Conservation (phyloP, 495 filamentous ascomycete genomes). For the Penicillium subrubescens region DNA sequence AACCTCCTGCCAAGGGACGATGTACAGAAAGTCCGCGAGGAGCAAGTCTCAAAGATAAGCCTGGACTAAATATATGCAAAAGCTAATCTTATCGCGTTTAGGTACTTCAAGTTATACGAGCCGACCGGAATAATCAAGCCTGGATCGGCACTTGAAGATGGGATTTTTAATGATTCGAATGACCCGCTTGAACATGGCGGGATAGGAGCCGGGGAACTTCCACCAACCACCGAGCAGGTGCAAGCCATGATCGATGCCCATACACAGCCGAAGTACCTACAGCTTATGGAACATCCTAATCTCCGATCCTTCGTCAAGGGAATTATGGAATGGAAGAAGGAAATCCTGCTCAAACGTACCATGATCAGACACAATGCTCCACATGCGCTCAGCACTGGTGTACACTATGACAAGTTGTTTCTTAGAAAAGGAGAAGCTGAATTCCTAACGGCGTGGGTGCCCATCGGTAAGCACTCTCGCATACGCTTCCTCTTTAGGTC, state of each 20-base stretch:
- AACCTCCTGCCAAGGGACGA: background rate
- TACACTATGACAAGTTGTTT: slow-evolving; percentile 9
- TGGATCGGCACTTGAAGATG: background rate
- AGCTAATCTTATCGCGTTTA: background rate
- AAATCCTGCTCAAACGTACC: background rate
- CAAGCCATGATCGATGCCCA: slow-evolving; percentile 6
- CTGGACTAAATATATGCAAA: background rate
- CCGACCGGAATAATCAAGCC: slow-evolving; percentile 1
- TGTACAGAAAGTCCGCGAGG: background rate
- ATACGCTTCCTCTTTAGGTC: background rate
- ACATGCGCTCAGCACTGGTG: background rate
- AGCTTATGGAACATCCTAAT: background rate
- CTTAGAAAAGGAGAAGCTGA: slow-evolving; percentile 5
- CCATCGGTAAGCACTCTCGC: slow-evolving; percentile 1
- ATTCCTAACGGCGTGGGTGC: slow-evolving; percentile 7
- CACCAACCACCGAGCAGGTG: background rate
- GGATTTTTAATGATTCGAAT: background rate
- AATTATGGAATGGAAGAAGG: background rate
- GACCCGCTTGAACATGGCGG: background rate
- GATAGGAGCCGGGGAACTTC: background rate
- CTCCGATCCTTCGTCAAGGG: background rate
- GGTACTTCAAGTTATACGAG: background rate
- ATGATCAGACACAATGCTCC: background rate
- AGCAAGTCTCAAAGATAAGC: background rate
- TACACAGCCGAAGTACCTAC: background rate